Evolutionary conservation across 2,329 filamentous ascomycete species (phyloP).

Genomic region (Ceratocystis albifundus): DNA sequence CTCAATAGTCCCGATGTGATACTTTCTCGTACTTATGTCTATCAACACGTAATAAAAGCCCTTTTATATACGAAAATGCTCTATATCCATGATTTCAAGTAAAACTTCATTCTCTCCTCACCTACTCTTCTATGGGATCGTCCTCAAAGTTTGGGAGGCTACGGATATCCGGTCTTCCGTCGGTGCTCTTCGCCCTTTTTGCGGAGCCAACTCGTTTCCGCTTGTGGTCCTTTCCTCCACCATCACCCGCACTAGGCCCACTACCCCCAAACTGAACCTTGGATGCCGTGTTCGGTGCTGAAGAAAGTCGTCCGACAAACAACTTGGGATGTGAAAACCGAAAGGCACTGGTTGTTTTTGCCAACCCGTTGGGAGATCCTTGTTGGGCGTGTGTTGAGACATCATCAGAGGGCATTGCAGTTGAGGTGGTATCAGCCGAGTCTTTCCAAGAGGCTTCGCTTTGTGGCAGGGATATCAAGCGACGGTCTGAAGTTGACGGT

Average conservation of each 20-base stretch:
- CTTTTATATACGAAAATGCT: not conserved
- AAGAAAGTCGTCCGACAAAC: conserved; percentile 17
- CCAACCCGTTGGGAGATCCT: not conserved
- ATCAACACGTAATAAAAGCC: no score
- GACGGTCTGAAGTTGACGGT: not conserved
- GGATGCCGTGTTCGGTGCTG: not conserved
- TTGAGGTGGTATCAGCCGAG: not conserved
- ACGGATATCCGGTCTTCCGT: conserved; percentile 18
- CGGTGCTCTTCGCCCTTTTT: conserved; percentile 8
- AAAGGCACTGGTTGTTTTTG: not conserved
- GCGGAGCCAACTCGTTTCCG: not conserved
- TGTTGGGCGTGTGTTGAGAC: not conserved
- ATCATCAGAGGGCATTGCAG: not conserved
- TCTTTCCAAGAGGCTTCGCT: not conserved
- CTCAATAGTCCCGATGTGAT: no score
- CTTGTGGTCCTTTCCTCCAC: conserved; percentile 5
- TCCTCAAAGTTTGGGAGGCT: conserved; percentile 18
- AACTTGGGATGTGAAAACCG: conserved; percentile 18
- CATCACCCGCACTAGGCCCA: not conserved
- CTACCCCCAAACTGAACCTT: not conserved
- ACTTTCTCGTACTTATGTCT: no score
- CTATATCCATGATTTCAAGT: not conserved
- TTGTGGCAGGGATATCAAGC: not conserved
- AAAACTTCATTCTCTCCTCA: not conserved
- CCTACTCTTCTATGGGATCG: conserved; percentile 17